A percentile compares a stretch with the other conserved stretches of the same genome.
Conservation (phyloP, 495 filamentous ascomycete genomes). For the Ramalina intermedia region DNA sequence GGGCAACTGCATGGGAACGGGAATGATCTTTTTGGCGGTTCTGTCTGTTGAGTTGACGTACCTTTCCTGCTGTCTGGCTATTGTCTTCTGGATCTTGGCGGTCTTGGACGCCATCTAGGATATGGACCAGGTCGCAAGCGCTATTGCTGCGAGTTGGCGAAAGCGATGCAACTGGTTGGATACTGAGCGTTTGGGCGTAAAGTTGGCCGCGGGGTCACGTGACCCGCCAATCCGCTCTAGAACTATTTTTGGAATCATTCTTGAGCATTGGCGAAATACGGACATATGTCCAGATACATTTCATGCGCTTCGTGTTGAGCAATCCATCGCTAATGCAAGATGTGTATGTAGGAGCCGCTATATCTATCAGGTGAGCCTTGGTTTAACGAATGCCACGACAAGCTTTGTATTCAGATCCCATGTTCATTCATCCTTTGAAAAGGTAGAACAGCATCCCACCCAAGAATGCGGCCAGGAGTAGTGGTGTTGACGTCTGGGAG, state of each 20-base stretch:
- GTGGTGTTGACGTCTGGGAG: background rate
- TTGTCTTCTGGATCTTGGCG: constrained; percentile 59
- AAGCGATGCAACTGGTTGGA: background rate
- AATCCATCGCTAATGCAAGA: too few relatives aligned
- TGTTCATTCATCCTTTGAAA: too few relatives aligned
- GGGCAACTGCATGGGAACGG: background rate
- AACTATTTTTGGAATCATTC: too few relatives aligned
- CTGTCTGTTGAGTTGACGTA: constrained; percentile 19
- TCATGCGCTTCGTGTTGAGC: background rate
- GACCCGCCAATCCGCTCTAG: too few relatives aligned
- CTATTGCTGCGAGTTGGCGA: too few relatives aligned
- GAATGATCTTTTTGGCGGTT: constrained; percentile 1
- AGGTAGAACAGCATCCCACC: background rate
- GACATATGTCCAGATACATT: background rate
- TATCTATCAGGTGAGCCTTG: too few relatives aligned
- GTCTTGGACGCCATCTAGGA: constrained; percentile 27
- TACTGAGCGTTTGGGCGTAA: background rate
- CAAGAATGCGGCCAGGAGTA: background rate
- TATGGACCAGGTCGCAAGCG: background rate
- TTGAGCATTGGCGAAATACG: background rate
- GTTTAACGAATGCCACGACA: too few relatives aligned
- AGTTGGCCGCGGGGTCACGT: too few relatives aligned
- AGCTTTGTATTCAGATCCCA: too few relatives aligned
- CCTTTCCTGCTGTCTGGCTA: constrained; percentile 57
- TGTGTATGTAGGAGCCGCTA: too few relatives aligned